Evolutionary conservation across 768 basidiomycete species (phyloP).

Genomic region (Strobilomyces dryophilus): DNA sequence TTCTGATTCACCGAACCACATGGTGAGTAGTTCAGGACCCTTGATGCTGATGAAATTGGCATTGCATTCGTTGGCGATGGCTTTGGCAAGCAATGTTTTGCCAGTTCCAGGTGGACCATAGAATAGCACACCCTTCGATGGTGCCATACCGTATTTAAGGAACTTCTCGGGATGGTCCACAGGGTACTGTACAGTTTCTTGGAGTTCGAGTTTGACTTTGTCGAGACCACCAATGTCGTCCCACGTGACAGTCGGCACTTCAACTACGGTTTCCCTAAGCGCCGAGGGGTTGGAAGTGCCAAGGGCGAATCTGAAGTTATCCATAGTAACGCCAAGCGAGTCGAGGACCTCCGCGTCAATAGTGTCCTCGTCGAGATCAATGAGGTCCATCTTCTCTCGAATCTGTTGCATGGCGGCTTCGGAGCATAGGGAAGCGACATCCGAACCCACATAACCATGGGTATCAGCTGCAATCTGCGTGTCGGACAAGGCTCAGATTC

Average conservation of each 20-base stretch:
- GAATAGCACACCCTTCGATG: conserved; percentile 98
- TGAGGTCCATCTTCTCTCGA: conserved; percentile 99
- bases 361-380: conserved; percentile 94
- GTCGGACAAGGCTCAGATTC: conserved; percentile 6
- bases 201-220: conserved; percentile 98
- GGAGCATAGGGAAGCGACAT: conserved; percentile 95
- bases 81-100: conserved; percentile 98
- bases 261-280: conserved; percentile 97
- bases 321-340: conserved; percentile 98
- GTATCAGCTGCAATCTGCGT: conserved; percentile 94
- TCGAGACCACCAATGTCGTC: conserved; percentile 99
- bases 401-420: conserved; percentile 99
- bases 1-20: conserved; percentile 99
- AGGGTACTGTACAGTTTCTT: conserved; percentile 99
- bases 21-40: conserved; percentile 96
- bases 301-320: conserved; percentile 99
- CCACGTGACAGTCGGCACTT: conserved; percentile 98
- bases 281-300: conserved; percentile 98
- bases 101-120: conserved; percentile 99
- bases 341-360: conserved; percentile 99
- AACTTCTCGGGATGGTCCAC: conserved; percentile 99
- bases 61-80: conserved; percentile 99
- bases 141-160: conserved; percentile 99
- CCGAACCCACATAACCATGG: conserved; percentile 98
- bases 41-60: conserved; percentile 99